phyloP scores from a whole-genome alignment of 768 basidiomycete genomes.

The Termitomyces sp. region DNA sequence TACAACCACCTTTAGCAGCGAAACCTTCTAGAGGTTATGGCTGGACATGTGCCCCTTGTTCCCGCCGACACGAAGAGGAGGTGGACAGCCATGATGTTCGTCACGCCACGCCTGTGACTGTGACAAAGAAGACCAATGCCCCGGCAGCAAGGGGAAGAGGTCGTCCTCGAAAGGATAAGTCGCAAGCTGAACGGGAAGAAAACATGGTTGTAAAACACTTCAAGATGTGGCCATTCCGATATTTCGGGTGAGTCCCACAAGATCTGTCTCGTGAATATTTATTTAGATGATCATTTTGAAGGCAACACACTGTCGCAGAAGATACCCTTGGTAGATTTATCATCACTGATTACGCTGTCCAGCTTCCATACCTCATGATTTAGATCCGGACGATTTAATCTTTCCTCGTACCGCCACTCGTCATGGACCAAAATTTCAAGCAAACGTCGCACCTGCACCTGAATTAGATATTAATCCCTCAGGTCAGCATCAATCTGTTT shows the following conservation, averaged over 20 bases:
- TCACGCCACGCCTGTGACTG: constrained; percentile 40
- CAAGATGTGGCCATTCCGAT: constrained; percentile 92
- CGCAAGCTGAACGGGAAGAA: constrained; percentile 72
- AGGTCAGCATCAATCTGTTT: constrained; percentile 23
- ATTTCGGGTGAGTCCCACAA: constrained; percentile 76
- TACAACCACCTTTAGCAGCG: constrained; percentile 82
- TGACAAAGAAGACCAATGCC: constrained; percentile 57
- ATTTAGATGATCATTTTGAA: constrained; percentile 23
- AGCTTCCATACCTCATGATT: not conserved
- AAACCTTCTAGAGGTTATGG: constrained; percentile 96
- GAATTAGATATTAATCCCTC: constrained; percentile 34
- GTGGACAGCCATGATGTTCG: constrained; percentile 73
- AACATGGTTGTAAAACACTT: constrained; percentile 76
- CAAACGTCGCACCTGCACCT: constrained; percentile 44
- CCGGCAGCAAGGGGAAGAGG: constrained; percentile 71
- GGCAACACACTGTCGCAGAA: constrained; percentile 86
- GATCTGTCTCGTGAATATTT: constrained; percentile 2
- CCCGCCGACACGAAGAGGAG: constrained; percentile 80
- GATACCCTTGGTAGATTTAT: constrained; percentile 73
- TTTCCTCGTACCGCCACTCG: constrained; percentile 92
- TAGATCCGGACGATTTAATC: constrained; percentile 95
- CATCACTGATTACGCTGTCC: constrained; percentile 11
- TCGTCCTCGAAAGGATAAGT: constrained; percentile 71
- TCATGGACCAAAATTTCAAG: constrained; percentile 86
- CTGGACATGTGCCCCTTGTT: constrained; percentile 96